Evolutionary conservation across 2,329 filamentous ascomycete species (phyloP), one percentile per base, ranked within the genome.

Genomic region (Paecilomyces sp.): DNA sequence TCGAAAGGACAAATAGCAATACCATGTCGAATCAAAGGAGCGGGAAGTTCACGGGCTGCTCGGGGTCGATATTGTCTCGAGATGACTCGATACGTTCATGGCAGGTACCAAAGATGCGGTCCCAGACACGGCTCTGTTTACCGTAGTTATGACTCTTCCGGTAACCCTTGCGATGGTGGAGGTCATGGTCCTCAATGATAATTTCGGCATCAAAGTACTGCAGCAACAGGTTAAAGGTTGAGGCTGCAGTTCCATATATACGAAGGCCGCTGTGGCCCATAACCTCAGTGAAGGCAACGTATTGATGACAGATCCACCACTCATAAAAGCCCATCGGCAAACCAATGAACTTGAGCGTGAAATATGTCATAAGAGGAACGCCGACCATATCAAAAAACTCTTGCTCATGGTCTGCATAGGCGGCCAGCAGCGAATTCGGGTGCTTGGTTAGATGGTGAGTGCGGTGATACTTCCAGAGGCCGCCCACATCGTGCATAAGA

Each of bases 121-220:
- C 74, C 74, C 74, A 76, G 3, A 76, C 61, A 15, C 71, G 62
- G n/a, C 73, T 76, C 66, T 75, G 74, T 63, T 76, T 75, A 51
- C 74, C 74, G 56, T 76, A 76, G 60, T 75, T 75, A 31, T 67
- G 64, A 55, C 73, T 76, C 66, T 71, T 71, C 61, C 69, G 68
- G 72, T 73, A 76, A 5, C 74, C 74, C 60, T 70, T 68, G 5
- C 74, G 72, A 58, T 76, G 74, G 58, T 76, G 74, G 15, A 76
- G 61, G 55, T 76, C 74, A 57, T 76, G 74, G 47, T 80, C 78
- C 60, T 80, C 78, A 36, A 79, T 74, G 2, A 76, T 66, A 3
- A 79, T 64, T 34, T 80, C 77, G 1, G 67, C 66, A 6, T 70
- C 66, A 12, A 76, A 63, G 2, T 67, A 33, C 41, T 66, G 64